A percentile compares a stretch with the other conserved stretches of the same genome.
Conservation (phyloP, 169 alveolate species). For the Babesia caballi region DNA sequence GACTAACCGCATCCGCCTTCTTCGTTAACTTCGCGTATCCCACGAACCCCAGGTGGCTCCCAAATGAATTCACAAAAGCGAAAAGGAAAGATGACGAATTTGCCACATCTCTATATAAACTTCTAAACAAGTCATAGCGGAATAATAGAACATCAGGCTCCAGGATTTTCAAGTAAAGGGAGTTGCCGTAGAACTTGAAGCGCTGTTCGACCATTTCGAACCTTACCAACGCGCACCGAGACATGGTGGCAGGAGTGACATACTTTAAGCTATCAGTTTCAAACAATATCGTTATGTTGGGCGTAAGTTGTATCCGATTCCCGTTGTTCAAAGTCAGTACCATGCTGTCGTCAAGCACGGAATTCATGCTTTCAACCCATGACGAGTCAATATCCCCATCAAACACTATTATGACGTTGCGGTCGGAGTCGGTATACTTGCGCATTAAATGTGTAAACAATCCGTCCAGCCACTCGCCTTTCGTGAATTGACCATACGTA, state of each 20-base stretch:
- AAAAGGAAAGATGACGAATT: not conserved
- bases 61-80: conserved; percentile 7
- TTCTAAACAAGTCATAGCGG: not conserved
- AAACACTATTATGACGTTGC: conserved; percentile 95
- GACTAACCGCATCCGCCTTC: not conserved
- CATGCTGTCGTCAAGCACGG: conserved; percentile 97
- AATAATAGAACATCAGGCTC: not conserved
- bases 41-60: not conserved
- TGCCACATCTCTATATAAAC: not conserved
- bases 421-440: conserved; percentile 58
- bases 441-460: conserved; percentile 53
- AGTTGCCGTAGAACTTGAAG: not conserved
- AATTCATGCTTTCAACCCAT: conserved; percentile 99
- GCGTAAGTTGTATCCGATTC: conserved; percentile 91
- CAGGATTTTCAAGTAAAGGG: not conserved
- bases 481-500: not conserved
- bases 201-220: conserved; percentile 90
- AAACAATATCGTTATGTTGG: conserved; percentile 80
- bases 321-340: conserved; percentile 96
- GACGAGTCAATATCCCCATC: conserved; percentile 99
- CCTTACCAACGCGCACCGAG: conserved; percentile 99
- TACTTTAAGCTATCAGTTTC: conserved; percentile 93
- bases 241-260: conserved; percentile 98
- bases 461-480: conserved; percentile 30
- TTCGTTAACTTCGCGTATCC: not conserved